Evolutionary conservation across 495 filamentous ascomycete species (phyloP).

Genomic region (Hypoxylon lienhwacheense): DNA sequence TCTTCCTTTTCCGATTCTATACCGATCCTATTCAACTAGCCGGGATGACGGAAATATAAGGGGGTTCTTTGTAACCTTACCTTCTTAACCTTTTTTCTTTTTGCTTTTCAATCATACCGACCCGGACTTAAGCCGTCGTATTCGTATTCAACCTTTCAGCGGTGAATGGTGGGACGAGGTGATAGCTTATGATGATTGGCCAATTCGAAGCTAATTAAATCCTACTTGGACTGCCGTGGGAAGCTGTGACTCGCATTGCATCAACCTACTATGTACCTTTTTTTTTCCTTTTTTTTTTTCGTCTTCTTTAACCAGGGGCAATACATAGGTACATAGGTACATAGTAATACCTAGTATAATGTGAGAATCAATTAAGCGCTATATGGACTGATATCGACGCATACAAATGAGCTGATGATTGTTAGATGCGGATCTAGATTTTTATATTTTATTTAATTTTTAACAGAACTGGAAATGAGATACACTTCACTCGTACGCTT

Average conservation of each 20-base stretch:
- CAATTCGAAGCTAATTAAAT: conserved; percentile 26
- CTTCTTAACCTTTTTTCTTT: too few species aligned
- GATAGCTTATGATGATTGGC: conserved; percentile 18
- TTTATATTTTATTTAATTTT: background rate
- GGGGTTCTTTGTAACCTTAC: too few species aligned
- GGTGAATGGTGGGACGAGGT: conserved; percentile 26
- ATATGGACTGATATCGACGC: conserved; percentile 20
- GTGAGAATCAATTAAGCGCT: too few species aligned
- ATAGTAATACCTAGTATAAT: too few species aligned
- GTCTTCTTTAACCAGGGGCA: too few species aligned
- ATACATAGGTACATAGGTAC: too few species aligned
- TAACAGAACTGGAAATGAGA: background rate
- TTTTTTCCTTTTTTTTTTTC: too few species aligned
- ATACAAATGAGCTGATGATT: conserved; percentile 20
- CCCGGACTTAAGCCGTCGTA: conserved; percentile 25
- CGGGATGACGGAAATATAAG: conserved; percentile 4
- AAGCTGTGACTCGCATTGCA: conserved; percentile 32
- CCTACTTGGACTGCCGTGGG: conserved; percentile 11
- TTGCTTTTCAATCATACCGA: too few species aligned
- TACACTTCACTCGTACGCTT: conserved; percentile 1
- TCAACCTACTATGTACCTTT: conserved; percentile 5
- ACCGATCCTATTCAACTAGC: conserved; percentile 9
- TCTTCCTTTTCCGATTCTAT: too few species aligned
- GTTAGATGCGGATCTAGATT: background rate
- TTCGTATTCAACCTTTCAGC: conserved; percentile 27